Percentiles rank a stretch among this genome's conserved stretches.
Evolutionary conservation across 805 yeast genomes (phyloP).

Genomic region (Candida arabinofermentans): DNA sequence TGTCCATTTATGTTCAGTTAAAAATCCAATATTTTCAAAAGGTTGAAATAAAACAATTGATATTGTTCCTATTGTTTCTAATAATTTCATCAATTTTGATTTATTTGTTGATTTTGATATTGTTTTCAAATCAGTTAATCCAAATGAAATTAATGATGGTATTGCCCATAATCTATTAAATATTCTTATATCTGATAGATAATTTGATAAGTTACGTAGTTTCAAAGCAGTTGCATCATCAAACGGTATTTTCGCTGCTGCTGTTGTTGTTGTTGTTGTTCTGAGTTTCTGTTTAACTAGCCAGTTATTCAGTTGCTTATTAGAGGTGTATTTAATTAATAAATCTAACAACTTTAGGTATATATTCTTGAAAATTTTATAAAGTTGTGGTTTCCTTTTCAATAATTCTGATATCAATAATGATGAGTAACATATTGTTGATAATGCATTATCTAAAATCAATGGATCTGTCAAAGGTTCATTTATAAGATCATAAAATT

Average conservation of each 20-base stretch:
- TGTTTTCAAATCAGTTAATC: constrained; percentile 14
- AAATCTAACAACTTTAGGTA: constrained; percentile 1
- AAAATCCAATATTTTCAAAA: constrained; percentile 33
- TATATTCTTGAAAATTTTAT: constrained; percentile 2
- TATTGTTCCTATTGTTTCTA: constrained; percentile 23
- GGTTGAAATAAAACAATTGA: constrained; percentile 31
- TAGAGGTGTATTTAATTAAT: constrained; percentile 2
- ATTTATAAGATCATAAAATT: constrained; percentile 25
- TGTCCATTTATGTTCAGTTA: constrained; percentile 31
- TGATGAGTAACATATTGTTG: constrained; percentile 31
- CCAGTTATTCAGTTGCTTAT: no score
- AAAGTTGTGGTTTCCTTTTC: constrained; percentile 16
- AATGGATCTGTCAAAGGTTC: constrained; percentile 24
- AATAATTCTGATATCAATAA: constrained; percentile 27
- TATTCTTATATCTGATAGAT: constrained; percentile 33
- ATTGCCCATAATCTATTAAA: constrained; percentile 35
- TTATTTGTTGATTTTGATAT: constrained; percentile 5
- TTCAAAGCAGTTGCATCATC: constrained; percentile 11
- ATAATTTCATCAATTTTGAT: constrained; percentile 15
- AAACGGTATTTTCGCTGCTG: neutral
- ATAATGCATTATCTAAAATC: constrained; percentile 29
- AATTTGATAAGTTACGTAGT: constrained; percentile 25
- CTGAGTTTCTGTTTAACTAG: no score
- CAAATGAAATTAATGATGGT: constrained; percentile 26
- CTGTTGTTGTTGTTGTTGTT: no score